A percentile compares a stretch with the other conserved stretches of the same genome.
phyloP scores from a whole-genome alignment of 2,329 filamentous ascomycete genomes.

The Plectosphaerella cucumerina region DNA sequence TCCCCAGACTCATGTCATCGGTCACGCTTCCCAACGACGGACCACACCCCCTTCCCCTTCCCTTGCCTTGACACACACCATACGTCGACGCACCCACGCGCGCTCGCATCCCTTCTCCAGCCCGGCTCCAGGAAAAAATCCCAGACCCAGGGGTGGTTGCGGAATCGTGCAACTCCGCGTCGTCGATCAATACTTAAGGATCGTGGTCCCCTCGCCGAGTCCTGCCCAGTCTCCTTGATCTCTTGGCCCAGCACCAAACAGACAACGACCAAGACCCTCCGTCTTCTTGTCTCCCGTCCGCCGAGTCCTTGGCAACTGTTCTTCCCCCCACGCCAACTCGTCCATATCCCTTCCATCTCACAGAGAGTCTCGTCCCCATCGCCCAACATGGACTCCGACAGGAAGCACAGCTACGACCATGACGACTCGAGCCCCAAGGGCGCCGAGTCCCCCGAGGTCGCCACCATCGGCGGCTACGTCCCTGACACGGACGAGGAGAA shows the following conservation, averaged over 20 bases:
- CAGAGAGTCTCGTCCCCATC: neutral
- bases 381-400: neutral
- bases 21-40: too few relatives aligned
- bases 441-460: constrained; percentile 2
- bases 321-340: too few relatives aligned
- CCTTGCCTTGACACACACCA: too few relatives aligned
- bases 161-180: neutral
- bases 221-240: neutral
- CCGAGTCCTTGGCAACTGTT: constrained; percentile 22
- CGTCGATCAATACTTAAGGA: neutral
- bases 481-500: constrained; percentile 25
- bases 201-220: neutral
- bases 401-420: constrained; percentile 5
- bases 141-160: too few relatives aligned
- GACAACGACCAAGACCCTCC: too few relatives aligned
- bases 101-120: too few relatives aligned
- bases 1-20: too few relatives aligned
- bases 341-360: neutral
- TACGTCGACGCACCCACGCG: too few relatives aligned
- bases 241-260: neutral
- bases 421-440: neutral
- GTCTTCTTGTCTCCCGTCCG: neutral
- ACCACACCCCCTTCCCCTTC: too few relatives aligned
- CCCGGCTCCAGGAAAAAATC: too few relatives aligned
- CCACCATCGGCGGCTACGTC: constrained; percentile 17